Conservation (phyloP, 768 basidiomycete genomes). For the Kwoniella mangroviensis region DNA sequence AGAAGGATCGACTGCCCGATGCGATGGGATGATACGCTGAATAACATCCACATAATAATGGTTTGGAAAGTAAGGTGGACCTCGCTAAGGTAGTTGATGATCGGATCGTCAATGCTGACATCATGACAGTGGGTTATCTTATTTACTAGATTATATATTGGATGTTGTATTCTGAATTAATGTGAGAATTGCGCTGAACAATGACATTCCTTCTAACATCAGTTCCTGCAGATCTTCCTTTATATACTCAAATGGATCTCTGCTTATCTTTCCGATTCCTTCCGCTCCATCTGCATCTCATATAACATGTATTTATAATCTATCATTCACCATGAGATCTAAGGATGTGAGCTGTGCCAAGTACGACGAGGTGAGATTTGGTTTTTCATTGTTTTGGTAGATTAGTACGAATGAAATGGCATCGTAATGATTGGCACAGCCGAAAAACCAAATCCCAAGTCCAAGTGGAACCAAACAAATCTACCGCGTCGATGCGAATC, state of each 20-base stretch:
- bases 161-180: background rate
- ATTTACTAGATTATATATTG: background rate
- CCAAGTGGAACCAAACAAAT: conserved; percentile 1
- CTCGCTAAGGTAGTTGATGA: conserved; percentile 5
- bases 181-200: background rate
- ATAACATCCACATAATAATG: conserved; percentile 9
- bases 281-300: background rate
- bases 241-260: no score
- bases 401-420: no score
- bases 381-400: background rate
- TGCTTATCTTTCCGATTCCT: background rate
- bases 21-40: background rate
- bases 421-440: no score
- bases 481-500: background rate
- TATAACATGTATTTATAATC: no score
- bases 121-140: conserved; percentile 1
- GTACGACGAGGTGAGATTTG: background rate
- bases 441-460: background rate
- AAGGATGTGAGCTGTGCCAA: no score
- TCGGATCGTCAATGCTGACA: conserved; percentile 12
- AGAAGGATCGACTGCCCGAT: conserved; percentile 2
- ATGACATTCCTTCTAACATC: background rate
- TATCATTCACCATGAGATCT: no score
- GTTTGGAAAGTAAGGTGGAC: conserved; percentile 5
- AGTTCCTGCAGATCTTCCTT: background rate